phyloP scores from a whole-genome alignment of 768 basidiomycete genomes.

The Scleroderma bovista region DNA sequence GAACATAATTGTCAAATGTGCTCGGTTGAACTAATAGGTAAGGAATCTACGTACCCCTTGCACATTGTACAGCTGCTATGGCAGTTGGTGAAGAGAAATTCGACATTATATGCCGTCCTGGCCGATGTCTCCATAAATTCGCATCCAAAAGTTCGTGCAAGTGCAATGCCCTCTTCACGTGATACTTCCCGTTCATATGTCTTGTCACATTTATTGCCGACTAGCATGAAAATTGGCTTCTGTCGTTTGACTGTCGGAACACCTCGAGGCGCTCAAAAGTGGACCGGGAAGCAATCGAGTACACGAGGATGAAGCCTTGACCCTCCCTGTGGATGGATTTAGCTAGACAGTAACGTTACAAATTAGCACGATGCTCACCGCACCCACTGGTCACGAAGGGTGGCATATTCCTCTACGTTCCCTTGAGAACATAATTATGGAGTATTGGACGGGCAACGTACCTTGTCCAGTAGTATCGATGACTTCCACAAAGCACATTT shows the following conservation, averaged over 20 bases:
- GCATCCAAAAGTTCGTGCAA: conserved; percentile 83
- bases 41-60: too few relatives aligned
- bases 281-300: conserved; percentile 91
- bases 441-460: conserved; percentile 32
- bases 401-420: conserved; percentile 87
- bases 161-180: conserved; percentile 76
- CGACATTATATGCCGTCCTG: conserved; percentile 90
- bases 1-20: too few relatives aligned
- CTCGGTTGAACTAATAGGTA: too few relatives aligned
- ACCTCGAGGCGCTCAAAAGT: conserved; percentile 88
- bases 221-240: conserved; percentile 89
- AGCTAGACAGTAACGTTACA: conserved; percentile 5
- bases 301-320: conserved; percentile 96
- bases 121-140: conserved; percentile 95
- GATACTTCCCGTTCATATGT: conserved; percentile 88
- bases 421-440: conserved; percentile 14
- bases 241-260: conserved; percentile 84
- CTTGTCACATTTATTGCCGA: conserved; percentile 96
- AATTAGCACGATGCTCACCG: conserved; percentile 50
- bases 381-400: conserved; percentile 96
- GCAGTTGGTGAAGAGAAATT: conserved; percentile 80
- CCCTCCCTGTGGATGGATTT: conserved; percentile 62
- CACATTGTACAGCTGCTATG: too few relatives aligned
- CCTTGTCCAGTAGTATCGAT: conserved; percentile 98
- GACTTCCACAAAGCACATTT: conserved; percentile 94